phyloP scores from a whole-genome alignment of 345 rosid species.

The Eucalyptus marginata region DNA sequence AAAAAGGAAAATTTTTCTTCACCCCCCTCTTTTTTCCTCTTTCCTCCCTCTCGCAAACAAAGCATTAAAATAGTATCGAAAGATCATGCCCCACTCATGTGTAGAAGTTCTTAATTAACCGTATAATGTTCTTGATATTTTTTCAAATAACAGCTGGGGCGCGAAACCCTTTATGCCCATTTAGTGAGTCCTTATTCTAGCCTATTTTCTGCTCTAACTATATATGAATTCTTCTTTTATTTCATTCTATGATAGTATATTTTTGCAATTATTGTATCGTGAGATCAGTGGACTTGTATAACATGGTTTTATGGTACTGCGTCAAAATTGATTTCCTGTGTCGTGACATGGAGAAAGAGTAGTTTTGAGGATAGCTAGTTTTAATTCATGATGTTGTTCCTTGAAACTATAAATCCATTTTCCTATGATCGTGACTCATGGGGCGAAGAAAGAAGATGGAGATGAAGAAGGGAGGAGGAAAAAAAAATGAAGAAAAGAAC shows the following conservation, averaged over 20 bases:
- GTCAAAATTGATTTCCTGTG: too few species aligned
- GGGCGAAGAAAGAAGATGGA: background rate
- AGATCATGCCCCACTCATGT: too few species aligned
- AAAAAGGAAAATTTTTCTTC: too few species aligned
- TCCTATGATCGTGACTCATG: fast-evolving
- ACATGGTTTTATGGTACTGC: too few species aligned
- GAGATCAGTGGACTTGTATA: background rate
- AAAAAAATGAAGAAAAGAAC: background rate
- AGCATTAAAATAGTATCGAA: too few species aligned
- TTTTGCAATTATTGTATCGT: background rate
- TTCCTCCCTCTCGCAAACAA: too few species aligned
- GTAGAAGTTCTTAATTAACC: too few species aligned
- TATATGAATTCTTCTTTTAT: background rate
- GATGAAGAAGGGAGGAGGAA: background rate
- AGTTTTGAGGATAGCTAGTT: background rate
- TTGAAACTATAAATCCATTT: too few species aligned
- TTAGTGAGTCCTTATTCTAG: background rate
- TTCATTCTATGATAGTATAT: background rate
- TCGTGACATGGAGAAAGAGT: too few species aligned
- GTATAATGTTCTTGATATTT: too few species aligned
- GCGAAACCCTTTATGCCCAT: background rate
- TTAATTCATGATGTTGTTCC: too few species aligned
- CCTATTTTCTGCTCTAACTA: background rate
- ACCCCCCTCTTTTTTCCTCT: too few species aligned
- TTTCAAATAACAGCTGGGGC: fast-evolving